Percentiles rank a stretch among this genome's conserved stretches.
Conservation (phyloP, 306 rosid genomes). For the Geum urbanum region DNA sequence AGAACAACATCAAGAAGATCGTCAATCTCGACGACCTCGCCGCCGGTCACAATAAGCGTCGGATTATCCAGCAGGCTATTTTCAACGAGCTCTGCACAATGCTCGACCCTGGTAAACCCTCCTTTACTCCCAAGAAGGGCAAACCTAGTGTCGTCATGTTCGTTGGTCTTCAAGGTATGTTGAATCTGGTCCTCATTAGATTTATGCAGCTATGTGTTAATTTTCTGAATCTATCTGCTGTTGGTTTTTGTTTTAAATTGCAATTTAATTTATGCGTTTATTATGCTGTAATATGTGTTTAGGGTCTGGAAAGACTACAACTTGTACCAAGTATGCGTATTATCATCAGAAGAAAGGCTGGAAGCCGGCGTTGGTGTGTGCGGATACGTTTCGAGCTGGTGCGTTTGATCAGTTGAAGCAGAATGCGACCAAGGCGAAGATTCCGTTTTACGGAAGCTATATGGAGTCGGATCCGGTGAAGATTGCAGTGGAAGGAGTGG, state of each 20-base stretch:
- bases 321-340: slow-evolving; percentile 80
- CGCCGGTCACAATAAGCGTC: slow-evolving; percentile 86
- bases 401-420: slow-evolving; percentile 96
- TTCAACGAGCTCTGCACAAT: slow-evolving; percentile 88
- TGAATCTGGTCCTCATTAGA: not conserved
- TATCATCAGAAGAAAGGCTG: slow-evolving; percentile 89
- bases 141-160: slow-evolving; percentile 85
- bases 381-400: slow-evolving; percentile 95
- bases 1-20: slow-evolving; percentile 74
- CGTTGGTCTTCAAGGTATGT: slow-evolving; percentile 74
- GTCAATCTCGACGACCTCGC: slow-evolving; percentile 84
- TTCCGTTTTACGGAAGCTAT: slow-evolving; percentile 93
- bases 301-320: slow-evolving; percentile 94
- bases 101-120: slow-evolving; percentile 82
- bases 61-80: slow-evolving; percentile 81
- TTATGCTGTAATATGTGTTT: not conserved
- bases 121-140: slow-evolving; percentile 78
- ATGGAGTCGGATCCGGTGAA: slow-evolving; percentile 75
- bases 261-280: not conserved
- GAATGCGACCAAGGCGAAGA: slow-evolving; percentile 86
- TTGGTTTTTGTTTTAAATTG: not conserved
- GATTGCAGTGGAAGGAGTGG: slow-evolving; percentile 84
- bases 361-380: slow-evolving; percentile 93
- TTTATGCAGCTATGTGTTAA: no score
- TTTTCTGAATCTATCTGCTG: not conserved